Conservation (phyloP, 148 eudicot genomes). For the Cornus florida region DNA sequence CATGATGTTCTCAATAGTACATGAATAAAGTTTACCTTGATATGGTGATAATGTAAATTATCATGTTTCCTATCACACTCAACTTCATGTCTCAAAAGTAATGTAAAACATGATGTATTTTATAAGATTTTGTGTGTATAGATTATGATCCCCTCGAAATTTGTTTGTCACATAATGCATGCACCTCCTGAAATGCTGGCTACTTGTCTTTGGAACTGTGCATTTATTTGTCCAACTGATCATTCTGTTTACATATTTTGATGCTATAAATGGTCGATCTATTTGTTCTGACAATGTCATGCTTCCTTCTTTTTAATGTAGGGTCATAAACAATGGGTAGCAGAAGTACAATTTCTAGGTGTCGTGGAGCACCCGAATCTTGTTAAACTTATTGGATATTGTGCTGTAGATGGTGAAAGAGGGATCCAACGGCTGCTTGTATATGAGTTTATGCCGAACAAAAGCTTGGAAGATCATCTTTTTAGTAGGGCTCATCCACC, state of each 20-base stretch:
- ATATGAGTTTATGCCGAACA: conserved; percentile 76
- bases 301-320: conserved; percentile 9
- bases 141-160: too few relatives aligned
- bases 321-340: conserved; percentile 95
- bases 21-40: too few relatives aligned
- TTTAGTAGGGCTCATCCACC: conserved; percentile 47
- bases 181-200: background rate
- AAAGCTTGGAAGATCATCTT: conserved; percentile 89
- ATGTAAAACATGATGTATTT: too few relatives aligned
- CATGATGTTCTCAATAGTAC: too few relatives aligned
- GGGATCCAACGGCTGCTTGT: conserved; percentile 81
- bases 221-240: background rate
- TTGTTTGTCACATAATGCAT: too few relatives aligned
- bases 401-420: conserved; percentile 78
- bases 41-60: too few relatives aligned
- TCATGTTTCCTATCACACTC: too few relatives aligned
- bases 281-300: background rate
- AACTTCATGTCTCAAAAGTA: too few relatives aligned
- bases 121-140: too few relatives aligned
- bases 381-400: conserved; percentile 79
- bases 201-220: background rate
- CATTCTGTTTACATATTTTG: background rate
- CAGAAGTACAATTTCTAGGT: conserved; percentile 88
- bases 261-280: background rate
- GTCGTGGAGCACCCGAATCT: conserved; percentile 85